Evolutionary conservation across 148 eudicot species (phyloP), one percentile per base, ranked within the genome.

Genomic region (Linanthus parryae): DNA sequence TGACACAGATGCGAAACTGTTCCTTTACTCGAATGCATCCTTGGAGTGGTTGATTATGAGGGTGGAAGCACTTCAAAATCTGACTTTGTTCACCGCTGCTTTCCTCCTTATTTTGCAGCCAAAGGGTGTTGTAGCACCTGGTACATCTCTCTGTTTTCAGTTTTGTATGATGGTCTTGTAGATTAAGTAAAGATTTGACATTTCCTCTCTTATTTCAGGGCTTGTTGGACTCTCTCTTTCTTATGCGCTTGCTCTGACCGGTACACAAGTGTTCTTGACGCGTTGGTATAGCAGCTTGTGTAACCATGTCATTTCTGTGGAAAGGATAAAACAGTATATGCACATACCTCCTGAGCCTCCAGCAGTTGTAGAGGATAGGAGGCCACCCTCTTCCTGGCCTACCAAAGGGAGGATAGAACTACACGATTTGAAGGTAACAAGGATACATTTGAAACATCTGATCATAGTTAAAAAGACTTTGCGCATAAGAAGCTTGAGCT

Each of bases 201-300:
- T n/a, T n/a, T n/a, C n/a, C 2, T 25, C 30, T 48, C 35, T 8
- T 48, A 16, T 50, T 38, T 23, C 69, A 85, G 95, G 95, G 25
- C 73, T 80, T 31, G 81, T 86, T 18, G 95, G 95, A 28, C 87
- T 86, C 1, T 86, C 90, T 33, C 86, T 86, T 38, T 82, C 95
- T 1, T 82, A 86, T 64, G 90, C 90, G 7, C 62, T 82, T 41
- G 60, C 76, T 21, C 42, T 77, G 23, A 74, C 83, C 3, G 46
- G 52, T 28, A 63, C 84, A 23, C 84, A 83, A 37, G 77, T 63
- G 33, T 82, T 80, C 61, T 33, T 82, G 52, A 73, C 60, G 15
- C 51, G 76, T 41, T 81, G 74, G 78, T 73, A 73, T 50, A 66
- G 85, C 66, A 78, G 58, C 48, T 63, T 78, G n/a, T 64, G 79